phyloP scores from a whole-genome alignment of 805 yeast genomes.

The Hyphopichia homilentoma region DNA sequence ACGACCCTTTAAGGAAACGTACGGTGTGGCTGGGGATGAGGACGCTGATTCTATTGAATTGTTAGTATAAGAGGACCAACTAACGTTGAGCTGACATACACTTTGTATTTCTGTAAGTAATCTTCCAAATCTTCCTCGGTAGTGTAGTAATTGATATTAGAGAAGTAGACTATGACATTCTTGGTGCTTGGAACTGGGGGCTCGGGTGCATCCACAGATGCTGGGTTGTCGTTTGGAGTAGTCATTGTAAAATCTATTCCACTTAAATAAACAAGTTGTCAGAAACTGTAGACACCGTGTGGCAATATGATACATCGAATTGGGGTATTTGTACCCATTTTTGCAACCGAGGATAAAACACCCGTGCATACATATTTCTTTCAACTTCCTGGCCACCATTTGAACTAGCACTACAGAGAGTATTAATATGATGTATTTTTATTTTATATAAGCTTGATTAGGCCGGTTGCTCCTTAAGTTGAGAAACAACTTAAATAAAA shows the following conservation, averaged over 20 bases:
- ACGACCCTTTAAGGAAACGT: slow-evolving; percentile 40
- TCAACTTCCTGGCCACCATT: too few relatives aligned
- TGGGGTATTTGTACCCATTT: too few relatives aligned
- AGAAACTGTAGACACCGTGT: too few relatives aligned
- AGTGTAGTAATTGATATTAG: slow-evolving; percentile 50
- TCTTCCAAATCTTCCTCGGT: slow-evolving; percentile 51
- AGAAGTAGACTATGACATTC: slow-evolving; percentile 14
- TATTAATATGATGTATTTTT: too few relatives aligned
- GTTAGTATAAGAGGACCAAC: background rate
- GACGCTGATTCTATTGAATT: slow-evolving; percentile 25
- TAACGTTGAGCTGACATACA: slow-evolving; percentile 43
- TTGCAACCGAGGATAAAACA: too few relatives aligned
- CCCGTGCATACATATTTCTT: too few relatives aligned
- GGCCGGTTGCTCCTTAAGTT: too few relatives aligned
- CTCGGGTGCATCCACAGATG: background rate
- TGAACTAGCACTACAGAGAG: too few relatives aligned
- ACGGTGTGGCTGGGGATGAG: slow-evolving; percentile 55
- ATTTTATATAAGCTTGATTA: too few relatives aligned
- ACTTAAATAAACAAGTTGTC: slow-evolving; percentile 1
- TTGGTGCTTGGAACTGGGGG: slow-evolving; percentile 9
- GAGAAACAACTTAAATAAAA: too few relatives aligned
- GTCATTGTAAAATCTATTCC: background rate
- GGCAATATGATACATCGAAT: too few relatives aligned
- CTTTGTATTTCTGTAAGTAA: slow-evolving; percentile 41
- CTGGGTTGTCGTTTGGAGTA: too few relatives aligned